Conservation (phyloP, 129 eudicot species). For the Calendula officinalis region DNA sequence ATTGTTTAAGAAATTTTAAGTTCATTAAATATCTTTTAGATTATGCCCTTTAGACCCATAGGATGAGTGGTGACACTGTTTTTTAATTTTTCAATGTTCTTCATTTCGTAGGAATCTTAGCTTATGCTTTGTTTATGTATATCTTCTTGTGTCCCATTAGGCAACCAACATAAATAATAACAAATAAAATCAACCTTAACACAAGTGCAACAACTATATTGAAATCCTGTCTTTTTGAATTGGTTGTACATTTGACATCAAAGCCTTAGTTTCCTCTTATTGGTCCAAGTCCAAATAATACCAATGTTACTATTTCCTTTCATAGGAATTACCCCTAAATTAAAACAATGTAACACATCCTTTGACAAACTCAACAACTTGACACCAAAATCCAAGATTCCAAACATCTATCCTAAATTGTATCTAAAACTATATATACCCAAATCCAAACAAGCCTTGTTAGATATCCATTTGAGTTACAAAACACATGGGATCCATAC, state of each 20-base stretch:
- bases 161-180: neutral
- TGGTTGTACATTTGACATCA: neutral
- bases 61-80: no score
- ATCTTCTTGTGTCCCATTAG: neutral
- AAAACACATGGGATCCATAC: conserved; percentile 7
- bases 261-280: conserved; percentile 22
- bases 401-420: neutral
- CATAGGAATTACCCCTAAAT: conserved; percentile 11
- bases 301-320: conserved; percentile 2
- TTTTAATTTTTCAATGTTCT: neutral
- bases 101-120: neutral
- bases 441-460: conserved; percentile 8
- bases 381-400: conserved; percentile 20
- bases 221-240: conserved; percentile 19
- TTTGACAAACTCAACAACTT: neutral
- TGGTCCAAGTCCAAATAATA: conserved; percentile 27
- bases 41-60: no score
- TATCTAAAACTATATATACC: neutral
- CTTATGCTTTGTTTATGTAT: conserved; percentile 1
- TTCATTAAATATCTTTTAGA: no score
- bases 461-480: conserved; percentile 6
- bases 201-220: conserved; percentile 19
- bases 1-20: no score
- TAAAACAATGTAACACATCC: conserved; percentile 9
- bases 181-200: conserved; percentile 11